Base-by-base conservation (phyloP, 1,139 yeast genomes). In the Spencermartinsiella ligniputridi region DNA sequence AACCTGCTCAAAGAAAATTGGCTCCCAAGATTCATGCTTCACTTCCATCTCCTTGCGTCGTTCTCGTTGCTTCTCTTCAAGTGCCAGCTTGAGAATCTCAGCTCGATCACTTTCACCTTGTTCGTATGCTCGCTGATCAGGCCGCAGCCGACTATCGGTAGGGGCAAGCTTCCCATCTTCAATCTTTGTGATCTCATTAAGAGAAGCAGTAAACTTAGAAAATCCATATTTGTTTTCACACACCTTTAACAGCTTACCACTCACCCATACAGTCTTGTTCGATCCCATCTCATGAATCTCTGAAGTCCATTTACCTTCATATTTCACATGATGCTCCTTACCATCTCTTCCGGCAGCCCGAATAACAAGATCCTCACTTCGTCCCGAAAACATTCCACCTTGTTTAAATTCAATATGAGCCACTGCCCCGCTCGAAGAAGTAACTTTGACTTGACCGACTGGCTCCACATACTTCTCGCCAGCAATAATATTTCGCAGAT, bases 391-490 rank as follows among this genome's bases (percentile, higher is more conserved):
- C 89, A 92, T 78, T 56, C 75, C 57, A 67, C 78, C 52, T 52
- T 41, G 33, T 44, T 87, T 85, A 68, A 86, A 90, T 41, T 79
- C 86, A 21, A 86, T 79, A 3, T 76, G 74, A 1, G 95, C 87
- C 51, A 72, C 76, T 39, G 75, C 72, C 0, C 95, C 95, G 15
- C 69, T 70, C 2, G 88, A 77, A 2, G 92, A 79, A 41, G 76
- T 76, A 3, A 92, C 73, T 0, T 83, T 78, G 52, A 88, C 72
- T 2, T 80, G 65, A 8, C 88, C 83, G 1, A 76, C 72, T 1
- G 98, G 98, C 61, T 92, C 98, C n/a, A 88, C 72, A 62, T 89
- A 92, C 62, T 88, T 85, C 57, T 92, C 97, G 24, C 98, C 98
- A 2, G 97, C 96, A 58, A 92, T 81, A 44, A 92, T 74, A 59